Evolutionary conservation across 495 filamentous ascomycete genomes (phyloP).

Genomic region (Cercophora scortea): DNA sequence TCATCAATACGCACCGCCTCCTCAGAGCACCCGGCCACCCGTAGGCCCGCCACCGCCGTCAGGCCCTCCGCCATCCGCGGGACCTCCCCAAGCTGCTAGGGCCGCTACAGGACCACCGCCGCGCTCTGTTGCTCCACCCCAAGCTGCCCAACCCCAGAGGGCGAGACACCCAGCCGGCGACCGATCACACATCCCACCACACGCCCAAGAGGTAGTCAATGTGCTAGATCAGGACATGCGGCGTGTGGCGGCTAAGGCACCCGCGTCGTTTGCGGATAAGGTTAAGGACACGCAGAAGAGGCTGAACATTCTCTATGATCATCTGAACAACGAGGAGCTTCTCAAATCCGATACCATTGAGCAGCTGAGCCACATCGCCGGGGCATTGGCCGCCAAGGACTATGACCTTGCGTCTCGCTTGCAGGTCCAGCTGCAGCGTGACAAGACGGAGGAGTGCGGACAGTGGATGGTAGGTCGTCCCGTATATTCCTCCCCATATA

Average conservation of each 20-base stretch:
- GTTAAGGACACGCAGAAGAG: constrained; percentile 91
- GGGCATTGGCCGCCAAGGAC: constrained; percentile 60
- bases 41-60: constrained; percentile 33
- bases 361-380: constrained; percentile 52
- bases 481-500: background rate
- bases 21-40: constrained; percentile 18
- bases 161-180: constrained; percentile 77
- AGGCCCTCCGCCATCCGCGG: constrained; percentile 42
- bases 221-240: constrained; percentile 79
- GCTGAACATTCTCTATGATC: constrained; percentile 85
- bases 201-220: constrained; percentile 69
- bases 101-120: constrained; percentile 23
- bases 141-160: constrained; percentile 18
- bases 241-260: constrained; percentile 75
- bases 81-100: constrained; percentile 23
- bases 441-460: constrained; percentile 77
- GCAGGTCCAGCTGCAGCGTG: constrained; percentile 75
- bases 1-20: constrained; percentile 27
- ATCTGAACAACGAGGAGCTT: constrained; percentile 91
- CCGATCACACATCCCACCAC: constrained; percentile 76
- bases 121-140: constrained; percentile 40
- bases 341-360: constrained; percentile 74
- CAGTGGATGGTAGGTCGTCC: constrained; percentile 83
- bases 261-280: constrained; percentile 70
- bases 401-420: constrained; percentile 68